Evolutionary conservation across 2,329 filamentous ascomycete genomes (phyloP), one percentile per base, ranked within the genome.

Genomic region (Exserohilum turcica): DNA sequence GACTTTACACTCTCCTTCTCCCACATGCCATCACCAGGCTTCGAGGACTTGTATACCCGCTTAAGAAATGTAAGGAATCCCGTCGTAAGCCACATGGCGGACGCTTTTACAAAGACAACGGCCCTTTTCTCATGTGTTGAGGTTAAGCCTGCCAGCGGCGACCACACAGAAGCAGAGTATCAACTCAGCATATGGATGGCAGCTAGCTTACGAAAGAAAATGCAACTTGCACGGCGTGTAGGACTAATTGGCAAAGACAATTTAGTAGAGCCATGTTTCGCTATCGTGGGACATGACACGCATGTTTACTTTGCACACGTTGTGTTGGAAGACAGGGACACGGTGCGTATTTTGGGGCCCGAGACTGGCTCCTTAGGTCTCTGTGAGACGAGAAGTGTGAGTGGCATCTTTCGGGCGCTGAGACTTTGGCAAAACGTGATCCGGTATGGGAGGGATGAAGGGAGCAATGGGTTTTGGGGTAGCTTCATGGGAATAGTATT

Each of bases 181-280:
- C 57, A 64, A 52, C 47, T 62, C n/a, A 60, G 61, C 48, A 53
- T 64, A 53, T 63, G 43, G 55, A 61, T 64, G 47, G 60, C 52
- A 50, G 60, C 60, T 7, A 62, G 54, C 43, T 42, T 64, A 33
- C 58, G 56, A 45, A 63, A 63, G 44, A 63, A 61, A 38, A 56
- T 57, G 43, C 28, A 31, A 12, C 28, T 31, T 31, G 7, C 28
- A 31, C 13, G 7, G 28, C 28, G 28, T 12, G 28, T 31, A 31
- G 28, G 28, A 31, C 28, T 31, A 31, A 12, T 31, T 9, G 28
- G 13, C 13, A 31, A 31, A 12, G 13, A 12, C 28, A 31, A 12
- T 12, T 12, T 31, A 31, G 28, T 31, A n/a, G n/a, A n/a, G n/a
- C n/a, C n/a, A n/a, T n/a, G n/a, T n/a, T n/a, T n/a, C n/a, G n/a